Evolutionary conservation across 805 yeast genomes (phyloP), one percentile per base, ranked within the genome.

Genomic region (Candida sonorensis): DNA sequence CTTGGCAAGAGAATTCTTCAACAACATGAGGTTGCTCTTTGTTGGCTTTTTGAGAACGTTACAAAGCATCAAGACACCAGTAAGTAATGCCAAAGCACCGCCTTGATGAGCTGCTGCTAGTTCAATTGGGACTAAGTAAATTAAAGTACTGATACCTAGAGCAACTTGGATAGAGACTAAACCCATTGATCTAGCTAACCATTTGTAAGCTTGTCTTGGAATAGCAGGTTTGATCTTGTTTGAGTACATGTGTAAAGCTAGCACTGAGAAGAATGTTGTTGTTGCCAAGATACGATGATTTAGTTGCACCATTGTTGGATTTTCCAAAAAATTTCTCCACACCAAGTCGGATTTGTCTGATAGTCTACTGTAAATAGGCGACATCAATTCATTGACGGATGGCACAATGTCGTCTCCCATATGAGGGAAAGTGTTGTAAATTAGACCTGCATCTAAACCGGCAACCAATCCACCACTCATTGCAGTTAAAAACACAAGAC

Each of bases 401-500:
- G 99, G 98, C 23, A 82, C 42, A 62, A 72, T 69, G 25, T 72
- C 74, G 31, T 85, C 85, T 26, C 97, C 97, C 98, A 92, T 92
- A 48, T 80, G 83, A 20, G 99, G 98, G 72, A 87, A 92, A 4
- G 94, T 81, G 59, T 92, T 92, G 61, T 92, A 92, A 44, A 92
- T 87, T 59, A 88, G 66, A 30, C 98, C 98, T 3, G 99, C 98
- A 60, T 92, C 98, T 34, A 92, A 67, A 7, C 98, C 98, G 11
- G 99, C 98, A 27, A 92, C 99, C 69, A 92, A 76, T 11, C 95
- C 97, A 40, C 98, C 99, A 9, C 95, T 75, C 94, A 92, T 82
- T 12, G 97, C 95, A 13, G 99, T 92, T 25, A 81, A 37, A 47
- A 87, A 90, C 1, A 90, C 81, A 33, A 90, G 61, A 2, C 66